Evolutionary conservation across 1,284 basidiomycete species (phyloP).

Genomic region (Tilletia setariae): DNA sequence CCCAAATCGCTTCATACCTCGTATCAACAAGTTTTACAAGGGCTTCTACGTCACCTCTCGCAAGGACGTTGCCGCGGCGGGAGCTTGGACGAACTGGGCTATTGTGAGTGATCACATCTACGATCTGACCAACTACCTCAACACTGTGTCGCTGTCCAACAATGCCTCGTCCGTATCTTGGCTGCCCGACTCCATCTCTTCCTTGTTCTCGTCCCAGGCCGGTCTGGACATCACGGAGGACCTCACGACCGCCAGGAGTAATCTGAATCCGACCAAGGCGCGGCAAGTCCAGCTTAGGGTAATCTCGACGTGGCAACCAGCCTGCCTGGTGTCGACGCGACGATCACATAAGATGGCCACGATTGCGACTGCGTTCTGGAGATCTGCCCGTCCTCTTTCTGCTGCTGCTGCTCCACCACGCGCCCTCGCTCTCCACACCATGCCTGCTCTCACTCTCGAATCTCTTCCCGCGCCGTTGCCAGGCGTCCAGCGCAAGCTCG

Average conservation of each 20-base stretch:
- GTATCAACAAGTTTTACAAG: slow-evolving; percentile 74
- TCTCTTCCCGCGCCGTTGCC: too few species aligned
- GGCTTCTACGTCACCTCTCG: slow-evolving; percentile 73
- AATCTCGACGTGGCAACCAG: too few species aligned
- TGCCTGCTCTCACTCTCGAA: too few species aligned
- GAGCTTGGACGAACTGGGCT: slow-evolving; percentile 69
- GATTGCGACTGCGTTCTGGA: too few species aligned
- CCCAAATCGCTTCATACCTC: slow-evolving; percentile 68
- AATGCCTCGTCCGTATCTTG: slow-evolving; percentile 57
- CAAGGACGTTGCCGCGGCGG: slow-evolving; percentile 59
- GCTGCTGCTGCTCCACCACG: too few species aligned
- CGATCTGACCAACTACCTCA: slow-evolving; percentile 85
- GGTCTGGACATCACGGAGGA: slow-evolving; percentile 80
- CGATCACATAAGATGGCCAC: too few species aligned
- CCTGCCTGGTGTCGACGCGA: too few species aligned
- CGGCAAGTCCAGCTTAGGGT: slow-evolving; percentile 70
- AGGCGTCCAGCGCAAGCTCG: background rate
- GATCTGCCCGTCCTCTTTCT: too few species aligned
- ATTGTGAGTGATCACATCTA: slow-evolving; percentile 72
- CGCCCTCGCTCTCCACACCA: too few species aligned
- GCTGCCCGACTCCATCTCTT: slow-evolving; percentile 66
- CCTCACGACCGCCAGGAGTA: slow-evolving; percentile 74
- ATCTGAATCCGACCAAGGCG: slow-evolving; percentile 67
- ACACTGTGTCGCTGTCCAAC: slow-evolving; percentile 62
- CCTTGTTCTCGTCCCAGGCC: slow-evolving; percentile 73